Evolutionary conservation across 2,329 filamentous ascomycete genomes (phyloP), one percentile per base, ranked within the genome.

Genomic region (Plectosphaerella plurivora): DNA sequence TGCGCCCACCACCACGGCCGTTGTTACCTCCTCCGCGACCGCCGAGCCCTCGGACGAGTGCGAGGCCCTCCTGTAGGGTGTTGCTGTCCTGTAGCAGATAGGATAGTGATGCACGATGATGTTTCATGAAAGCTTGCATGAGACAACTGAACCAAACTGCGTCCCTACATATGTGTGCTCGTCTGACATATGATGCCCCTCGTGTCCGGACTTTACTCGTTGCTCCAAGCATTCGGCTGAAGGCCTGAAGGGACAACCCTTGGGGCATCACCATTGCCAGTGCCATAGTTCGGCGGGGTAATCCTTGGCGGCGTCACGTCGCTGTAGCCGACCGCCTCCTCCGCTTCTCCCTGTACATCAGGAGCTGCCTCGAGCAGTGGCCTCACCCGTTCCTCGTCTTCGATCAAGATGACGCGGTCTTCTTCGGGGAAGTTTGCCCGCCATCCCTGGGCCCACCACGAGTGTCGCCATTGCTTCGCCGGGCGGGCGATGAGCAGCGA

Each of bases 401-500:
- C 45, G 25, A 33, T 33, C 15, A 47, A 11, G 25, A 15, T 44
- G 25, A 11, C 46, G 11, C 47, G 54, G 45, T 54, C 55, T 28
- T 50, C 47, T 22, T 49, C 49, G 5, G 49, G 51, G 5, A 50
- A 47, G 8, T 48, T 52, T 11, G 50, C 44, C 12, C 49, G 36
- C 55, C 54, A 57, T 18, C 54, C 47, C 37, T 51, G 56, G 4
- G 52, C 54, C 56, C 56, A 58, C 56, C 56, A 58, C 4, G 56
- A 50, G 7, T 55, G 45, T 25, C 56, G 53, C 56, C 56, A 58
- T 28, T 54, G 51, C 41, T 50, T 50, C 15, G 54, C 56, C 18
- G 49, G 53, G 37, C 56, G 50, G 37, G 46, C 52, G 28, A 52
- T 49, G 8, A 53, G 50, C 45, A 57, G 14, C 2, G 56, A 55